Conservation (phyloP, 495 filamentous ascomycete species). For the Annulohypoxylon bovei region DNA sequence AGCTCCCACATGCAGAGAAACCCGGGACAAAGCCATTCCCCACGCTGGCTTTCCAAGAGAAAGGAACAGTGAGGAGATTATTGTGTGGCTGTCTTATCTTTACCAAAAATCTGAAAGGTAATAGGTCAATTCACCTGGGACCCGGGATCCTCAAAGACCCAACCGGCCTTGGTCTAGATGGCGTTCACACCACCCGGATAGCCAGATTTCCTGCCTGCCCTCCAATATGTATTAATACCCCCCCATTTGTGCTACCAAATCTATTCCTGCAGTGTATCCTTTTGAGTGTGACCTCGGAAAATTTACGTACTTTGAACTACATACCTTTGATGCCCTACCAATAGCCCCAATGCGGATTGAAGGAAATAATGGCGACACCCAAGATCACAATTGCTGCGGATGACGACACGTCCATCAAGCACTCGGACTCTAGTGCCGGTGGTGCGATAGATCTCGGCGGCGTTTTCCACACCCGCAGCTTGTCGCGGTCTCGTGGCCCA, state of each 20-base stretch:
- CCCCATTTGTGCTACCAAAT: conserved; percentile 4
- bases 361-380: conserved; percentile 17
- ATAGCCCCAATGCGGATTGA: conserved; percentile 12
- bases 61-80: background rate
- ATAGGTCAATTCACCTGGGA: conserved; percentile 22
- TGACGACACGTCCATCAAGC: conserved; percentile 32
- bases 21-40: conserved; percentile 11
- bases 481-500: conserved; percentile 37
- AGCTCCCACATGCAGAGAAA: conserved; percentile 14
- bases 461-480: conserved; percentile 52
- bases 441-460: conserved; percentile 43
- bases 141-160: conserved; percentile 12
- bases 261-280: background rate
- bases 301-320: conserved; percentile 7
- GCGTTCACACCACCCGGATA: background rate
- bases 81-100: conserved; percentile 21
- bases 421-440: conserved; percentile 4
- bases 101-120: background rate
- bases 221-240: conserved; percentile 26
- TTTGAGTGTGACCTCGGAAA: conserved; percentile 1
- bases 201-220: background rate
- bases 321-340: background rate
- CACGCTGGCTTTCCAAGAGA: conserved; percentile 15
- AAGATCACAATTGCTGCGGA: conserved; percentile 41
- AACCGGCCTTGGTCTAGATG: conserved; percentile 14